Conservation (phyloP, 139 green algal genomes). For the Gonium pectorale region DNA sequence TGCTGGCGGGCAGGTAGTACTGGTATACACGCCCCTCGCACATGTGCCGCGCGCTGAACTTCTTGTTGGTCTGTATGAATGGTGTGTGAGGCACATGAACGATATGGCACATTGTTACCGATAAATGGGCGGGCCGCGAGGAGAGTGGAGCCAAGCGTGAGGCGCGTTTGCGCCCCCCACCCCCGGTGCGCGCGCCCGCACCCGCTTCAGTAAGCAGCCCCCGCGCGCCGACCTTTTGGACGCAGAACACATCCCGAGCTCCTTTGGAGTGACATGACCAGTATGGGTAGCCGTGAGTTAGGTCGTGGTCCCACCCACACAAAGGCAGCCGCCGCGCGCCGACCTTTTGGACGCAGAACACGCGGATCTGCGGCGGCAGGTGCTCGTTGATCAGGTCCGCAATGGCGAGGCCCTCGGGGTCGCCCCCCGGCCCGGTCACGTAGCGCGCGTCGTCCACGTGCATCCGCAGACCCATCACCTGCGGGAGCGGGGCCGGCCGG, state of each 20-base stretch:
- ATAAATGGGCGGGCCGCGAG: too few relatives aligned
- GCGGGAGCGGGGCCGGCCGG: not conserved
- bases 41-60: conserved; percentile 90
- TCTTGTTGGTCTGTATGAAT: conserved; percentile 86
- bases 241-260: conserved; percentile 87
- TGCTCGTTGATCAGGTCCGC: conserved; percentile 84
- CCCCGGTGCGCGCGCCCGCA: too few relatives aligned
- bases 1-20: conserved; percentile 91
- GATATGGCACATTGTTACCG: too few relatives aligned
- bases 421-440: not conserved
- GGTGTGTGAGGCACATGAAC: too few relatives aligned
- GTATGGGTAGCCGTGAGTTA: not conserved
- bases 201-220: too few relatives aligned
- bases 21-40: conserved; percentile 92
- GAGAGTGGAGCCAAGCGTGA: too few relatives aligned
- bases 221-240: conserved; percentile 66
- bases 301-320: not conserved
- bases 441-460: conserved; percentile 53
- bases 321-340: not conserved
- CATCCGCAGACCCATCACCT: conserved; percentile 60
- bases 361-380: conserved; percentile 80
- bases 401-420: conserved; percentile 63
- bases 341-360: conserved; percentile 82
- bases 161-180: too few relatives aligned
- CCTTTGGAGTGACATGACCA: too few relatives aligned